phyloP scores from a whole-genome alignment of 2,329 filamentous ascomycete genomes.

The Pseudocercospora fuligena region DNA sequence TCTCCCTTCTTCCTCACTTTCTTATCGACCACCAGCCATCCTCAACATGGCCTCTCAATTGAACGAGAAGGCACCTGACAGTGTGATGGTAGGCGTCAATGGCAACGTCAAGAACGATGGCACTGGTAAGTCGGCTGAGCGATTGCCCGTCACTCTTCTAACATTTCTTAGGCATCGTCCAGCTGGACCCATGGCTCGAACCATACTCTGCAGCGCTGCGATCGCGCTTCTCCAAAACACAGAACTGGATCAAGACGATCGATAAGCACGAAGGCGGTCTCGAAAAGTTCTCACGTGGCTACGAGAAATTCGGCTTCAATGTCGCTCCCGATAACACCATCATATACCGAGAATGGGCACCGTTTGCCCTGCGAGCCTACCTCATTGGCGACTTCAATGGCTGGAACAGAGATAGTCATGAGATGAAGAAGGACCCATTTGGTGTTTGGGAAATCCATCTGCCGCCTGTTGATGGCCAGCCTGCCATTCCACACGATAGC shows the following conservation, averaged over 20 bases:
- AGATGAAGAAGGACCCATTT: conserved; percentile 84
- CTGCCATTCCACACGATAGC: conserved; percentile 87
- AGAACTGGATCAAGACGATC: conserved; percentile 85
- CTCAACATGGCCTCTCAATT: conserved; percentile 43
- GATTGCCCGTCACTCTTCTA: conserved; percentile 24
- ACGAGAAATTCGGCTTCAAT: conserved; percentile 84
- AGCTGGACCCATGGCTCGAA: conserved; percentile 86
- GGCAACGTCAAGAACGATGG: conserved; percentile 68
- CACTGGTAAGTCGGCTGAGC: conserved; percentile 62
- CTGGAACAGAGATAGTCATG: conserved; percentile 82
- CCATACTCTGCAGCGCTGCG: conserved; percentile 81
- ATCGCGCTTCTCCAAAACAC: conserved; percentile 76
- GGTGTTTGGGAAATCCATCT: conserved; percentile 86
- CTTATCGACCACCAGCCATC: not conserved
- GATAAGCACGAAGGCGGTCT: conserved; percentile 84
- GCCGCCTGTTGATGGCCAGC: conserved; percentile 74
- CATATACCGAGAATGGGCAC: conserved; percentile 93
- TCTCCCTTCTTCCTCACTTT: not conserved
- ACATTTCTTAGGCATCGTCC: conserved; percentile 71
- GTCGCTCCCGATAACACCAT: conserved; percentile 83
- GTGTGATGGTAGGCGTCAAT: conserved; percentile 50
- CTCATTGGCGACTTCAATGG: conserved; percentile 95
- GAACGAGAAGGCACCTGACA: conserved; percentile 53
- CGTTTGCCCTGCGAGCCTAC: conserved; percentile 81
- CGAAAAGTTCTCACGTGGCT: conserved; percentile 88